Base-by-base conservation (phyloP, 2,329 filamentous ascomycete species). In the Hortaea werneckii region DNA sequence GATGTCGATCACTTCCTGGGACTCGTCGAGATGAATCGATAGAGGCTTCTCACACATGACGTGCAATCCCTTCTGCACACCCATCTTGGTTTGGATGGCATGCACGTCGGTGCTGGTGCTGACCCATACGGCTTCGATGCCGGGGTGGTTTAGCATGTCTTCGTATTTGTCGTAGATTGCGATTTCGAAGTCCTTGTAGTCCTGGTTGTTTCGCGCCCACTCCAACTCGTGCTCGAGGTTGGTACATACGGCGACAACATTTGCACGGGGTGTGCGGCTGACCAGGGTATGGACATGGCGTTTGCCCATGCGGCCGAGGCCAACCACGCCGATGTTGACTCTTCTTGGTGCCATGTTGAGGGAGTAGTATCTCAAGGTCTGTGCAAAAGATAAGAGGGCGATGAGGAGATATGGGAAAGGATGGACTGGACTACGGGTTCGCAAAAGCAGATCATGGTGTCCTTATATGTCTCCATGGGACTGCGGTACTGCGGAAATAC, bases 11-110 rank as follows among this genome's bases (percentile, higher is more conserved):
- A 38, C 54, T 26, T 40, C 30, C 39, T 54, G 50, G 12, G 41
- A 46, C 40, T 53, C 49, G n/a, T 43, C 46, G 2, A 58, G 44
- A 29, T 54, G 47, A 12, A 48, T 66, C 27, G 57, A 61, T 9
- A 70, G 51, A 3, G 67, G 67, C 54, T 70, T 79, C 65, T 80
- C 77, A 50, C 75, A 79, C 6, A 79, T 60, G 0, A 79, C 74
- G 50, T 80, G 76, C 49, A 74, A 67, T 29, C 72, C 69, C 8
- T 66, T 67, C 40, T 75, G 58, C 40, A 80, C 77, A 6, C 75
- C 75, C 50, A 73, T 70, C 54, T 78, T 72, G 3, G 75, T 71
- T 53, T 80, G 73, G 50, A 76, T 69, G 0, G 75, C 75, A 51
- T 80, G 77, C 2, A 73, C 73, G 1, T 69, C 75, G 0, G 74